phyloP scores from a whole-genome alignment of 2,329 filamentous ascomycete species.

The Furcasterigmium sp. region DNA sequence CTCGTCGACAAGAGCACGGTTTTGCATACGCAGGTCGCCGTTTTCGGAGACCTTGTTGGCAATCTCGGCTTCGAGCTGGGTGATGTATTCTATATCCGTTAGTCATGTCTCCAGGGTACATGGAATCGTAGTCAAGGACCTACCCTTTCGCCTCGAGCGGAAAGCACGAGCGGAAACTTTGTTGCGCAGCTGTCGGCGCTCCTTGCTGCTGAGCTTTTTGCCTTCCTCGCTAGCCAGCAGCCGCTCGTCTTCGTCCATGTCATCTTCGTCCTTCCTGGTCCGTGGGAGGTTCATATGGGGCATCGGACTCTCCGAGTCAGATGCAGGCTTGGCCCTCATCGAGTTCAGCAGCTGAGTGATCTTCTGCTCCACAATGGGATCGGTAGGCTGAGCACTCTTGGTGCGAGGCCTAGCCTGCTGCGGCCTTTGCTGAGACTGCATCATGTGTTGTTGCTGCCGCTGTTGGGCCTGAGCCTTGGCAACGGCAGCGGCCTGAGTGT shows the following conservation, averaged over 20 bases:
- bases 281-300: slow-evolving; percentile 64
- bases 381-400: slow-evolving; percentile 49
- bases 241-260: slow-evolving; percentile 97
- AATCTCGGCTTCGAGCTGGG: slow-evolving; percentile 86
- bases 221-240: slow-evolving; percentile 94
- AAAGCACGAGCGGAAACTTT: slow-evolving; percentile 98
- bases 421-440: slow-evolving; percentile 38
- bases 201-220: slow-evolving; percentile 98
- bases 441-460: slow-evolving; percentile 51
- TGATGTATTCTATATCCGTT: slow-evolving; percentile 99
- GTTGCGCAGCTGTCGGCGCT: slow-evolving; percentile 94
- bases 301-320: slow-evolving; percentile 35
- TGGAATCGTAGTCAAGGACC: slow-evolving; percentile 21
- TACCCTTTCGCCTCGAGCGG: slow-evolving; percentile 97
- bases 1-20: slow-evolving; percentile 76
- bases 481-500: slow-evolving; percentile 81
- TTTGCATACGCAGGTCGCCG: slow-evolving; percentile 73
- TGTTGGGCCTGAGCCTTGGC: slow-evolving; percentile 67
- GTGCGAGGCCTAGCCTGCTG: slow-evolving; percentile 37
- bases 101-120: not conserved
- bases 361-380: slow-evolving; percentile 81
- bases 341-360: slow-evolving; percentile 90
- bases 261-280: slow-evolving; percentile 88
- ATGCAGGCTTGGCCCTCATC: slow-evolving; percentile 71
- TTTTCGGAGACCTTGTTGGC: slow-evolving; percentile 79